Evolutionary conservation across 345 rosid species (phyloP).

Genomic region (Ceriops decandra): DNA sequence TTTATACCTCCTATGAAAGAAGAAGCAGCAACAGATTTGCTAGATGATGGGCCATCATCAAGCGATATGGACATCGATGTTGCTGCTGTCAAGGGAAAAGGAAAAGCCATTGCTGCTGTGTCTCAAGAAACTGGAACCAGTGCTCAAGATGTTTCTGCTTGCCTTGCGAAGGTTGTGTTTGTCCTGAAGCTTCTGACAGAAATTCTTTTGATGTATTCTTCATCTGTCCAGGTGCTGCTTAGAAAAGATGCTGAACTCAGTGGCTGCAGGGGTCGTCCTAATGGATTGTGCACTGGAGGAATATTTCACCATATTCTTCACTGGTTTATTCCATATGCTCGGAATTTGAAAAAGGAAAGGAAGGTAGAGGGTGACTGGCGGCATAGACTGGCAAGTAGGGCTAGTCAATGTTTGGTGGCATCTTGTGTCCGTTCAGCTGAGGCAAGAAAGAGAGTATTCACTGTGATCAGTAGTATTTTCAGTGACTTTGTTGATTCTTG

Average conservation of each 20-base stretch:
- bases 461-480: constrained; percentile 61
- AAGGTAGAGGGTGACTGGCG: constrained; percentile 84
- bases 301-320: constrained; percentile 79
- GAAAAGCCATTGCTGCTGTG: constrained; percentile 68
- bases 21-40: constrained; percentile 35
- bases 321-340: constrained; percentile 63
- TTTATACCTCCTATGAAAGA: constrained; percentile 57
- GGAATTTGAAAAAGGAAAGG: constrained; percentile 59
- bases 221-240: constrained; percentile 76
- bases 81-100: constrained; percentile 73
- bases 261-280: constrained; percentile 50
- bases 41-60: constrained; percentile 38
- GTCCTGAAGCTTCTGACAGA: constrained; percentile 87
- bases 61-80: constrained; percentile 90
- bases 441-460: constrained; percentile 78
- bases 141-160: constrained; percentile 60
- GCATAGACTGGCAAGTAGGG: constrained; percentile 74
- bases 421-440: constrained; percentile 86
- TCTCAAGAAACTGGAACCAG: constrained; percentile 51
- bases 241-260: constrained; percentile 72
- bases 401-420: constrained; percentile 82
- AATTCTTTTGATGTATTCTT: constrained; percentile 76
- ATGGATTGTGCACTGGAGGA: constrained; percentile 47
- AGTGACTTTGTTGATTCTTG: constrained; percentile 61
- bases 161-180: constrained; percentile 80